These are phyloP conservation scores for Teunomyces cretensis DNA, from an alignment of 805 yeast genomes.

Conservation along the genomic window DNA sequence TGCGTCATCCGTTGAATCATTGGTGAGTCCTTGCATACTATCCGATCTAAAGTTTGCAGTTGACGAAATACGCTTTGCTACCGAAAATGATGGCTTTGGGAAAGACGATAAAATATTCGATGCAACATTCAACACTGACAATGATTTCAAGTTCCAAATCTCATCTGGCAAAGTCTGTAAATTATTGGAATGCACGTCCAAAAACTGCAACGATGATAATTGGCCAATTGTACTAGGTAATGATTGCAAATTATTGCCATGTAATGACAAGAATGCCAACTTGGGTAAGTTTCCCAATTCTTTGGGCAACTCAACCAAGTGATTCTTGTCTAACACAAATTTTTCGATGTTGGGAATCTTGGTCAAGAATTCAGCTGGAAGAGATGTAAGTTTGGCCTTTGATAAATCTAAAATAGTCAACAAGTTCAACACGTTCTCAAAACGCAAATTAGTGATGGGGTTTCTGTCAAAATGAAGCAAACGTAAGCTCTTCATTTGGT, in stretches of 20 bases:
- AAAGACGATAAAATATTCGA: conserved; percentile 66
- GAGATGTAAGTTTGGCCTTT: conserved; percentile 76
- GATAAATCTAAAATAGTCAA: conserved; percentile 73
- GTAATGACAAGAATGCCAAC: conserved; percentile 66
- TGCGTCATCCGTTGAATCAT: neutral
- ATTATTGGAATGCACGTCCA: conserved; percentile 86
- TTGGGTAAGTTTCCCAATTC: conserved; percentile 59
- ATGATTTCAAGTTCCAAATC: conserved; percentile 60
- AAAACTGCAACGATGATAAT: conserved; percentile 55
- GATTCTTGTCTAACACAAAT: conserved; percentile 77
- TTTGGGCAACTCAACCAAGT: conserved; percentile 71
- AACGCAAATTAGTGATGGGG: conserved; percentile 72
- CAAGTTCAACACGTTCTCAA: conserved; percentile 52
- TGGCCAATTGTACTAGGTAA: conserved; percentile 67
- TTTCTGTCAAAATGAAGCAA: conserved; percentile 75
- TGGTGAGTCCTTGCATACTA: neutral
- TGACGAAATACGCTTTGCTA: conserved; percentile 33
- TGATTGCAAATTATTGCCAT: conserved; percentile 69
- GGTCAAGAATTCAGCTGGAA: conserved; percentile 63
- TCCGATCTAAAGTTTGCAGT: conserved; percentile 21
- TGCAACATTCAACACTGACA: conserved; percentile 64
- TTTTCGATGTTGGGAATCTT: conserved; percentile 68
- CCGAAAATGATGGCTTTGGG: conserved; percentile 49
- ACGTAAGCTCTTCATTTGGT: conserved; percentile 60
- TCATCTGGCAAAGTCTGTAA: conserved; percentile 66